phyloP scores from a whole-genome alignment of 495 filamentous ascomycete species.

The Lasiosphaeris hirsuta region DNA sequence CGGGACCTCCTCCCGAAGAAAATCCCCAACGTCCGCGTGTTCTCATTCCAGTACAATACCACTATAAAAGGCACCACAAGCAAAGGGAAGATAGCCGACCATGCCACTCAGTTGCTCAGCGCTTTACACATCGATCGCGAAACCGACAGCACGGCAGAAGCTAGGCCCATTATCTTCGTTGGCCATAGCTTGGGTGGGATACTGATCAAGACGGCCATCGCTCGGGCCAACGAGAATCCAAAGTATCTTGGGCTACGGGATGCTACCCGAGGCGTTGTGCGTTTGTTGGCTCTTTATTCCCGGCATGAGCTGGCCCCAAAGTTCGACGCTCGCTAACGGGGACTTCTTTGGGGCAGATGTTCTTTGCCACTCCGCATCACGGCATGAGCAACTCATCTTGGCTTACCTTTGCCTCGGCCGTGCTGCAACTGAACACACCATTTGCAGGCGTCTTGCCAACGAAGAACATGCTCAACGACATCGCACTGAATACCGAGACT shows the following conservation, averaged over 20 bases:
- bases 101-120: not conserved
- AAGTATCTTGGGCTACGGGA: not conserved
- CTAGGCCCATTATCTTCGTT: constrained; percentile 24
- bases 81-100: not conserved
- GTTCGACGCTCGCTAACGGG: not conserved
- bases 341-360: not conserved
- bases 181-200: constrained; percentile 26
- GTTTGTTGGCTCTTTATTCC: too few relatives aligned
- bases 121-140: not conserved
- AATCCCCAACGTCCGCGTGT: not conserved
- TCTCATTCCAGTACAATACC: constrained; percentile 4
- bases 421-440: not conserved
- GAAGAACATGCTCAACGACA: constrained; percentile 6
- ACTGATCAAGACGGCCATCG: constrained; percentile 25
- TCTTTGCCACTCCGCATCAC: constrained; percentile 8
- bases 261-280: not conserved
- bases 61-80: constrained; percentile 4
- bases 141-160: constrained; percentile 3
- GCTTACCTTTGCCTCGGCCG: not conserved
- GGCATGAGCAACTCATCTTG: not conserved
- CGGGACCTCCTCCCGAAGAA: not conserved
- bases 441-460: not conserved
- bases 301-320: too few relatives aligned
- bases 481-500: not conserved
- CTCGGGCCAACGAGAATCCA: constrained; percentile 2